A percentile compares a stretch with the other conserved stretches of the same genome.
Conservation (phyloP, 78 protist genomes). For the Trichosphaerium sp. region DNA sequence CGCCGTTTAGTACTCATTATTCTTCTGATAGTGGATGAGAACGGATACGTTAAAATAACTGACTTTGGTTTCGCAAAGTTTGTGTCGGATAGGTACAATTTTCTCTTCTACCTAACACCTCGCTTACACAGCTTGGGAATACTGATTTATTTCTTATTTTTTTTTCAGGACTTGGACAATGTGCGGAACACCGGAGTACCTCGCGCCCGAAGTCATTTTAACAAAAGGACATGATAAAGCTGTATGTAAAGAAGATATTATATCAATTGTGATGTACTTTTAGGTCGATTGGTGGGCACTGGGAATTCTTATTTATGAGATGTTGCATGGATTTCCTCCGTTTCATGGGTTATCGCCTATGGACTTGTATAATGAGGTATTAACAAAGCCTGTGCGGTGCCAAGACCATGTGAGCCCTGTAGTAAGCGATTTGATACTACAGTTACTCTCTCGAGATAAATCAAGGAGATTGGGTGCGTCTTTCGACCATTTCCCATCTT, state of each 20-base stretch:
- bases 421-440: too few relatives aligned
- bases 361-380: slow-evolving; percentile 51
- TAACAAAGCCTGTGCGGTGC: slow-evolving; percentile 11
- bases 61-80: slow-evolving; percentile 61
- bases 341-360: slow-evolving; percentile 44
- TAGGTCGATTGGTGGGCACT: slow-evolving; percentile 92
- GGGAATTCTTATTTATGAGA: slow-evolving; percentile 77
- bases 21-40: slow-evolving; percentile 14
- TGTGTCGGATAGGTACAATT: background rate
- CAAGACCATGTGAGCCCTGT: too few relatives aligned
- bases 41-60: slow-evolving; percentile 55
- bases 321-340: slow-evolving; percentile 74
- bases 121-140: background rate
- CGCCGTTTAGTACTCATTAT: background rate
- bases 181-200: slow-evolving; percentile 81
- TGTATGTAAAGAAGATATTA: too few relatives aligned
- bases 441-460: too few relatives aligned
- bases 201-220: slow-evolving; percentile 71
- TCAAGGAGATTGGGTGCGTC: too few relatives aligned
- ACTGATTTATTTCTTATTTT: background rate
- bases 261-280: too few relatives aligned
- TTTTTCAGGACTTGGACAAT: slow-evolving; percentile 46
- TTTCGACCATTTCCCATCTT: too few relatives aligned
- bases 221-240: slow-evolving; percentile 65
- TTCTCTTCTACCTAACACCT: background rate